Evolutionary conservation across 768 basidiomycete genomes (phyloP).

Genomic region (Pleurotus platypus): DNA sequence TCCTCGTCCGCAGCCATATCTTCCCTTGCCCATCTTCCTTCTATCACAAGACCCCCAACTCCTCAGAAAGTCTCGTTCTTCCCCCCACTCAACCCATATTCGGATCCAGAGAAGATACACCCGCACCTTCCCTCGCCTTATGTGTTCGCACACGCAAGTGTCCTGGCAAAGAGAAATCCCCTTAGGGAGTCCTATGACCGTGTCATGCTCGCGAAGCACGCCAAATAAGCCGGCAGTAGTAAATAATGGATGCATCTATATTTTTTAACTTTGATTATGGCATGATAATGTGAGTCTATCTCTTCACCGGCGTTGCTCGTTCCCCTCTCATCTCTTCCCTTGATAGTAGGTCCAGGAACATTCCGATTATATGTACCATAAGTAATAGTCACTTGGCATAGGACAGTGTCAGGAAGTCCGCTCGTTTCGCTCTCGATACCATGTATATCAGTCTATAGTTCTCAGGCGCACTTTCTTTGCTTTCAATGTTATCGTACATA

Average conservation of each 20-base stretch:
- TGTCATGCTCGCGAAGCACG: conserved; percentile 53
- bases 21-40: conserved; percentile 52
- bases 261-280: conserved; percentile 1
- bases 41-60: conserved; percentile 39
- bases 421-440: too few species aligned
- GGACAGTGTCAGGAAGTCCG: too few species aligned
- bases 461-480: too few species aligned
- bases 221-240: conserved; percentile 16
- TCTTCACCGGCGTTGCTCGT: too few species aligned
- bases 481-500: too few species aligned
- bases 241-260: not conserved
- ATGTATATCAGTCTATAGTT: too few species aligned
- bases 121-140: conserved; percentile 72
- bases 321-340: too few species aligned
- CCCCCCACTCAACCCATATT: conserved; percentile 55
- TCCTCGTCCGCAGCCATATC: conserved; percentile 55
- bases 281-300: too few species aligned
- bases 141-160: conserved; percentile 65
- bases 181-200: conserved; percentile 70
- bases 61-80: conserved; percentile 58
- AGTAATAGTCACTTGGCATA: too few species aligned
- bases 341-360: too few species aligned
- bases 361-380: too few species aligned
- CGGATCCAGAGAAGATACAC: conserved; percentile 59
- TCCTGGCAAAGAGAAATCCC: conserved; percentile 61